phyloP scores from a whole-genome alignment of 83 land plant species.

The Diphasiastrum complanatum region DNA sequence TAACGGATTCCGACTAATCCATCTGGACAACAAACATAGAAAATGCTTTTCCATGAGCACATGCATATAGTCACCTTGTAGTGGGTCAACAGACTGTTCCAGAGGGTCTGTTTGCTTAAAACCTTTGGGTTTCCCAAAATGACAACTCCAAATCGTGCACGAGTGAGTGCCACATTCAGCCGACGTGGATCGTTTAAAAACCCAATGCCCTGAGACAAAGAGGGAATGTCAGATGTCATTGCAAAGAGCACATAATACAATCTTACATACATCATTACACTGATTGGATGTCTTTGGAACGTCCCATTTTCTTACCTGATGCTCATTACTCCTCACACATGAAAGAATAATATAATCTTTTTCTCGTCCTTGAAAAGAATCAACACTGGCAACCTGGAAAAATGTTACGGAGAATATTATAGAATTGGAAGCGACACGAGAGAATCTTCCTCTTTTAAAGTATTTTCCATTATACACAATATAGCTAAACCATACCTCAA shows the following conservation, averaged over 20 bases:
- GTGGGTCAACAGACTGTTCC: slow-evolving; percentile 93
- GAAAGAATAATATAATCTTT: slow-evolving; percentile 95
- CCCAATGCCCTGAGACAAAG: slow-evolving; percentile 80
- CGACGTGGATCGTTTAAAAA: slow-evolving; percentile 97
- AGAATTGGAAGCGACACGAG: too few species aligned
- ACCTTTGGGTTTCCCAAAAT: slow-evolving; percentile 97
- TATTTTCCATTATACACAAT: not conserved
- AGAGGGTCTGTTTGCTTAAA: slow-evolving; percentile 88
- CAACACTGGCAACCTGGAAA: slow-evolving; percentile 95
- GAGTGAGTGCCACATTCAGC: slow-evolving; percentile 92
- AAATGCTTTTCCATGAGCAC: too few species aligned
- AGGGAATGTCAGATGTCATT: not conserved
- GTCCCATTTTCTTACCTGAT: slow-evolving; percentile 88
- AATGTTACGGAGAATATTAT: too few species aligned
- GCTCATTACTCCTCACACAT: slow-evolving; percentile 99
- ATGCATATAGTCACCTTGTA: slow-evolving; percentile 78
- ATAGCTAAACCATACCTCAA: slow-evolving; percentile 58
- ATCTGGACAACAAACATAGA: too few species aligned
- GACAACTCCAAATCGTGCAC: slow-evolving; percentile 96
- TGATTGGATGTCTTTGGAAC: too few species aligned
- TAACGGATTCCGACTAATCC: too few species aligned
- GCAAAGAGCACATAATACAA: not conserved
- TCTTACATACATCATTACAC: too few species aligned
- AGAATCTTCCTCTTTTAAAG: not conserved
- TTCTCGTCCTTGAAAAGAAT: slow-evolving; percentile 98